phyloP scores from a whole-genome alignment of 2,329 filamentous ascomycete species.

The Zarea fungicola region DNA sequence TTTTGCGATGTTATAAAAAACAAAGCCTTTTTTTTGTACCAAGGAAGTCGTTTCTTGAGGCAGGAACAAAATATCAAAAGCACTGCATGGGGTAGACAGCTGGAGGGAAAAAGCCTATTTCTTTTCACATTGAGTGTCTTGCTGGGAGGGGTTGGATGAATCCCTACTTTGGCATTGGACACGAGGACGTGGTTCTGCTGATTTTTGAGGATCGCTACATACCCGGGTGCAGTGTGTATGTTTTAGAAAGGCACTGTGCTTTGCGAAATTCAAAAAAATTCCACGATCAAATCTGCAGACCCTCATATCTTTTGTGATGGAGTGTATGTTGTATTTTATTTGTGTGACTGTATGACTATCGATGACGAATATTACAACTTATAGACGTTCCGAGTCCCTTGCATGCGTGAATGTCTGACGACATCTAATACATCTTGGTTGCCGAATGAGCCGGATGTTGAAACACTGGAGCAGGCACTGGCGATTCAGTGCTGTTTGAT shows the following conservation, averaged over 20 bases:
- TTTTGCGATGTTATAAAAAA: slow-evolving; percentile 34
- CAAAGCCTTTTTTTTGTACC: slow-evolving; percentile 34
- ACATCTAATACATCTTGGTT: no score
- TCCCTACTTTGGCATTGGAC: slow-evolving; percentile 27
- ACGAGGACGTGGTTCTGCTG: slow-evolving; percentile 59
- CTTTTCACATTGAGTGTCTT: slow-evolving; percentile 51
- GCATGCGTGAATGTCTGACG: no score
- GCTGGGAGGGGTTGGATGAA: slow-evolving; percentile 29
- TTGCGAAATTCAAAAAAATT: slow-evolving; percentile 50
- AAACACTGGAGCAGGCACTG: no score
- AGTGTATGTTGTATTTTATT: slow-evolving; percentile 1
- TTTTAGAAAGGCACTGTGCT: slow-evolving; percentile 46
- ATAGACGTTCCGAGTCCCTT: no score
- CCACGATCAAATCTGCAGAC: slow-evolving; percentile 10
- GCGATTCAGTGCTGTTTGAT: no score
- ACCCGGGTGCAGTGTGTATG: slow-evolving; percentile 46
- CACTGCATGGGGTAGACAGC: slow-evolving; percentile 53
- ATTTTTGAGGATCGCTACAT: slow-evolving; percentile 57
- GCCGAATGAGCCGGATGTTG: no score
- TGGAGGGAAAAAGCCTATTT: slow-evolving; percentile 51
- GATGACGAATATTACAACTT: slow-evolving; percentile 1
- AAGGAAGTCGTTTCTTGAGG: slow-evolving; percentile 39
- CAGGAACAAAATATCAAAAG: slow-evolving; percentile 34
- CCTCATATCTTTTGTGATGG: slow-evolving; percentile 4
- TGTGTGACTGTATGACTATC: slow-evolving; percentile 9